Percentiles rank a stretch among this genome's conserved stretches.
phyloP scores from a whole-genome alignment of 2,329 filamentous ascomycete species.

The Niveomyces coronatus region DNA sequence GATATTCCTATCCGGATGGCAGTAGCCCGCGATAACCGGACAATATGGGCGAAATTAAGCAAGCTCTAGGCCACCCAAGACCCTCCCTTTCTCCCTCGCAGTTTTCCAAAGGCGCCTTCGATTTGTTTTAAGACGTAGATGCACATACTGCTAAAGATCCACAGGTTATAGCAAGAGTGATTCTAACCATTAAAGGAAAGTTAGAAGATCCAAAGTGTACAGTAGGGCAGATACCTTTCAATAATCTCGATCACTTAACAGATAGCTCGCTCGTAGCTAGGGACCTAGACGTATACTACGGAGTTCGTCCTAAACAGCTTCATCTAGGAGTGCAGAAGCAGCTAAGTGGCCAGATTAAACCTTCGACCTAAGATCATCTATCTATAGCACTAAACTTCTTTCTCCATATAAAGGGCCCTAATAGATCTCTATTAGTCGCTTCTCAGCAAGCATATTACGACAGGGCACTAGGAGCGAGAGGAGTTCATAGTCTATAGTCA shows the following conservation, averaged over 20 bases:
- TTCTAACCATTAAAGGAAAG: conserved; percentile 23
- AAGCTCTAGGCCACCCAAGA: too few relatives aligned
- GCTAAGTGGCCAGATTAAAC: conserved; percentile 21
- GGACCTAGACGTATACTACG: conserved; percentile 25
- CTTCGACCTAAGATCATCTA: conserved; percentile 20
- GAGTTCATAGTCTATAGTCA: conserved; percentile 24
- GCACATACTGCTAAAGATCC: conserved; percentile 24
- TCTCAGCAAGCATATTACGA: conserved; percentile 25
- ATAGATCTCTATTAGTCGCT: conserved; percentile 20
- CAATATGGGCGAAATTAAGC: too few relatives aligned
- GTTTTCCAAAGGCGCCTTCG: conserved; percentile 22
- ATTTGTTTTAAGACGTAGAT: conserved; percentile 20
- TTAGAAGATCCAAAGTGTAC: conserved; percentile 14
- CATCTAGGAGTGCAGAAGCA: conserved; percentile 15
- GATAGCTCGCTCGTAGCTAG: conserved; percentile 20
- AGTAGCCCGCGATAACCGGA: too few relatives aligned
- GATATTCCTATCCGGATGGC: too few relatives aligned
- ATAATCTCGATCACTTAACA: conserved; percentile 26
- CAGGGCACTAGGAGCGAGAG: conserved; percentile 25
- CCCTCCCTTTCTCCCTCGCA: conserved; percentile 28
- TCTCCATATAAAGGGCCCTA: conserved; percentile 26
- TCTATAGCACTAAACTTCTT: conserved; percentile 30
- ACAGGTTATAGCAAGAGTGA: conserved; percentile 19
- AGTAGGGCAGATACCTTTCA: conserved; percentile 21
- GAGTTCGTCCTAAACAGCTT: conserved; percentile 22